Evolutionary conservation across 139 green algal genomes (phyloP), one percentile per base, ranked within the genome.

Genomic region (Yamagishiella unicocca): DNA sequence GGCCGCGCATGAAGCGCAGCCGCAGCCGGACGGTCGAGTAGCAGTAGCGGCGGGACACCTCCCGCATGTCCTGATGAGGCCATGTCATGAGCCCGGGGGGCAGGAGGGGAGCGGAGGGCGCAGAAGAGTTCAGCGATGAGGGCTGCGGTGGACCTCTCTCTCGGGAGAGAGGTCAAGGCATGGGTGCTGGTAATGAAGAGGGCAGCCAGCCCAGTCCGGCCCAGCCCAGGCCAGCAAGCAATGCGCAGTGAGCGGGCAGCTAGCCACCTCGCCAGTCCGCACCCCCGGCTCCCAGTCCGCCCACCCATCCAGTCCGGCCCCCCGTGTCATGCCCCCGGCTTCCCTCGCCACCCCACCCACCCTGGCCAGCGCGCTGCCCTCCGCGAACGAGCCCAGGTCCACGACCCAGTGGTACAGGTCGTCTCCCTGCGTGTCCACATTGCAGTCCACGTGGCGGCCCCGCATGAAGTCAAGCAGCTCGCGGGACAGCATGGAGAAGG

Each of bases 1-100:
- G 91, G 33, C 94, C 95, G 37, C 96, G 93, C 90, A 95, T 97
- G 94, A 97, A 98, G 67, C 64, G 83, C 62, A 98, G 84, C 24
- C 91, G 90, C 74, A 98, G 85, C 83, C 94, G 90, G 53, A 98
- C 89, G 8, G 76, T 85, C 53, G 79, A 90, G 67, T 90, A 89
- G 45, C 87, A 89, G 70, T 94, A 92, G 42, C 88, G 87, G 19
- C 84, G 83, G 25, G 92, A 85, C 50, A 96, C 82, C 87, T 93
- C 82, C 24, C 74, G 45, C 88, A 97, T 80, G 77, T 96, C 95
- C 90, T 96, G 89, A 64, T 42, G 17, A 58, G 14, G 17, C 50
- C 50, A 58, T 58, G 17, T 17, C 50, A 58, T 58, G 9, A 19
- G 9, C 10, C 17, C 12, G 67, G 0, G 0, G 67, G 67, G n/a